Conservation (phyloP, 768 basidiomycete species). For the Phylloporus sp. region DNA sequence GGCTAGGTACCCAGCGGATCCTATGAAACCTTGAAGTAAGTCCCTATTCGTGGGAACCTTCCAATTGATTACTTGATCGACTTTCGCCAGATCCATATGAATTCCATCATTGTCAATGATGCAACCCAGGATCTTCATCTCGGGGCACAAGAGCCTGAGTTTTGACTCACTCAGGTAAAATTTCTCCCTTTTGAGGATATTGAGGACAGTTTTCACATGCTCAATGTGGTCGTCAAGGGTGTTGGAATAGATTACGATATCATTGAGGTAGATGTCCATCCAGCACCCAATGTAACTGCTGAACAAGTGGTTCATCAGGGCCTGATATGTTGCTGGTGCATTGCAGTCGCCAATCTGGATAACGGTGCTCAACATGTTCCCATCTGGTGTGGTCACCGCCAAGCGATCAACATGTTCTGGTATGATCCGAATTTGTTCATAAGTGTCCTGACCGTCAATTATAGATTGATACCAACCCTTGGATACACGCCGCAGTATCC, state of each 20-base stretch:
- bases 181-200: too few species aligned
- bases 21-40: background rate
- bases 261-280: constrained; percentile 6
- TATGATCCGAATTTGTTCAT: constrained; percentile 13
- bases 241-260: constrained; percentile 9
- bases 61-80: too few species aligned
- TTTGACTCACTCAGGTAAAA: too few species aligned
- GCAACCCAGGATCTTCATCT: constrained; percentile 34
- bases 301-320: too few species aligned
- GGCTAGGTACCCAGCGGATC: too few species aligned
- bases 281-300: background rate
- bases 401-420: constrained; percentile 21
- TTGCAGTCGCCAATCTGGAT: too few species aligned
- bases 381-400: constrained; percentile 34
- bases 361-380: too few species aligned
- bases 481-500: constrained; percentile 4
- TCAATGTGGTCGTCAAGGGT: constrained; percentile 26
- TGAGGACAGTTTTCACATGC: constrained; percentile 32
- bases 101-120: too few species aligned
- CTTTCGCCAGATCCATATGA: too few species aligned
- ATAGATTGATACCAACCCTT: background rate
- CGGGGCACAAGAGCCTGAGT: constrained; percentile 27
- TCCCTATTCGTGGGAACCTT: background rate
- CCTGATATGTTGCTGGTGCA: too few species aligned
- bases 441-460: constrained; percentile 17